Evolutionary conservation across 139 green algal genomes (phyloP).

Genomic region (Tetraselmis chui): DNA sequence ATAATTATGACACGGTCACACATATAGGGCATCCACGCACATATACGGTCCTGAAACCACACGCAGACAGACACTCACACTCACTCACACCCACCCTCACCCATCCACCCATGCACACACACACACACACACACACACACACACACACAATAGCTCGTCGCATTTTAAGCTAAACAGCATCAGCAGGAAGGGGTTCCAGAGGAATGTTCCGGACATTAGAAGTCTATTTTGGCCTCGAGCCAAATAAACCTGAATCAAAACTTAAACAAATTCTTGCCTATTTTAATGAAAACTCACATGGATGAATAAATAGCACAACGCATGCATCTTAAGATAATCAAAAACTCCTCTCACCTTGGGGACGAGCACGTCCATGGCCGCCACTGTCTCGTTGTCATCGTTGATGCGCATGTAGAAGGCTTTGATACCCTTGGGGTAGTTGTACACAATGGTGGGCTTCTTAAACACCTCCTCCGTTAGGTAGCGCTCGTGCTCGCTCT

Average conservation of each 20-base stretch:
- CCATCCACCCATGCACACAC: no score
- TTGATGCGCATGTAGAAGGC: slow-evolving; percentile 99
- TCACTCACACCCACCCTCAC: no score
- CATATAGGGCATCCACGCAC: no score
- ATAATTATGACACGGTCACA: no score
- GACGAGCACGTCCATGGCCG: slow-evolving; percentile 98
- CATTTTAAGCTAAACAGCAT: no score
- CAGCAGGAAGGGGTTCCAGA: no score
- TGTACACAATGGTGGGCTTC: slow-evolving; percentile 91
- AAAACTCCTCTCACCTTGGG: slow-evolving; percentile 54
- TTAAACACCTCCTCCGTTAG: slow-evolving; percentile 90
- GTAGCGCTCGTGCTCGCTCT: slow-evolving; percentile 89
- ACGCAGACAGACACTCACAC: no score
- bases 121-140: no score
- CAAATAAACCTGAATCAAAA: neutral
- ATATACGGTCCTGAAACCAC: no score
- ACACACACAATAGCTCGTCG: no score
- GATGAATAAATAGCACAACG: neutral
- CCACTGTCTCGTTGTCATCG: slow-evolving; percentile 92
- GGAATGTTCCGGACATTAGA: neutral
- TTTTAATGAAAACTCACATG: neutral
- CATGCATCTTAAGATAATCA: slow-evolving; percentile 1
- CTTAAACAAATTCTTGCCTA: slow-evolving; percentile 9
- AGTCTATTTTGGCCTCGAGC: neutral
- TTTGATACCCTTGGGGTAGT: slow-evolving; percentile 95